Evolutionary conservation across 2,329 filamentous ascomycete genomes (phyloP), one percentile per base, ranked within the genome.

Genomic region (Diaporthe destruens): DNA sequence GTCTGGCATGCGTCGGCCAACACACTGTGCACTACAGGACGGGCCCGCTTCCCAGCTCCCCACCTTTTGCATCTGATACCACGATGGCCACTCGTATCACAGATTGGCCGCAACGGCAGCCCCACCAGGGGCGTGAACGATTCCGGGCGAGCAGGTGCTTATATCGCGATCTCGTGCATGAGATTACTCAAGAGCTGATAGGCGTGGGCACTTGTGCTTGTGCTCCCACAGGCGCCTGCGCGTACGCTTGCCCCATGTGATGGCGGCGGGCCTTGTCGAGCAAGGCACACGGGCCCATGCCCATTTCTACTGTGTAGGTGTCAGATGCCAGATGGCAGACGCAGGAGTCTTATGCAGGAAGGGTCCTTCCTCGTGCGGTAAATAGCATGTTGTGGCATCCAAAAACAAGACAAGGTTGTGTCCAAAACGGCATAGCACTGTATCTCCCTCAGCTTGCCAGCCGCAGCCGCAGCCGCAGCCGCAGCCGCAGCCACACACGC

Each of bases 111-210:
- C 47, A 49, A 66, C 47, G 47, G 47, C 29, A 39, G 61, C 61
- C 47, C 61, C 61, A 66, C 61, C 61, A 53, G 44, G 47, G 32
- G 25, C 14, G 61, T 66, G 61, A 53, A 39, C 44, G 61, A 66
- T 66, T 66, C 32, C 47, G 20, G 47, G 39, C n/a, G 34, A 66
- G 61, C 61, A 66, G 61, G 39, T 66, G 61, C 47, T 16, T 39
- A 66, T 66, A 66, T 53, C 61, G 61, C 61, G 61, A 66, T 66
- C 61, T 66, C 61, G 61, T 66, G 61, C 61, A 53, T 66, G 53
- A 53, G 61, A 66, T 39, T 44, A 53, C 61, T 39, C 61, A n/a
- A 66, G 20, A 34, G 14, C 7, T 18, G 61, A 32, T 36, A 49
- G 47, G 47, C 23, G 61, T 51, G 29, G 51, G 44, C 44, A 51